A percentile compares a stretch with the other conserved stretches of the same genome.
Conservation (phyloP, 108 stramenopile species). For the Nannochloropsis gaditana region DNA sequence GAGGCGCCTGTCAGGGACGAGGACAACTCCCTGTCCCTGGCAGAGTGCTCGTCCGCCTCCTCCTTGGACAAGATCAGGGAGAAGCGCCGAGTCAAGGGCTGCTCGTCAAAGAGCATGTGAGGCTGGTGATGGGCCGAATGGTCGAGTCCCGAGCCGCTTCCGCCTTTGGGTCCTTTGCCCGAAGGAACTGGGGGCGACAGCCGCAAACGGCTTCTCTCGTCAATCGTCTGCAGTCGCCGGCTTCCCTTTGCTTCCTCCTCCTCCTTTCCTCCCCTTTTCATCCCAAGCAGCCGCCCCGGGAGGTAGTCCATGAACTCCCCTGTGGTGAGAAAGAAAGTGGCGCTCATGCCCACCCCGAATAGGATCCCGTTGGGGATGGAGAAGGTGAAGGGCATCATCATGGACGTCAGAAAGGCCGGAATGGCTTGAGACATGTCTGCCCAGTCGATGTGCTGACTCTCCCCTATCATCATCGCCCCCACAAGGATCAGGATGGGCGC, state of each 20-base stretch:
- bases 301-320: constrained; percentile 9
- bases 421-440: constrained; percentile 58
- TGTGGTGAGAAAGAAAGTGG: neutral
- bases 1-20: neutral
- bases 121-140: neutral
- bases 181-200: neutral
- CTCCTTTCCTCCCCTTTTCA: neutral
- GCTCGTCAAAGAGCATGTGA: neutral
- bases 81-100: neutral
- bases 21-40: constrained; percentile 12
- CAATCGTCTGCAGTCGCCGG: neutral
- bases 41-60: neutral
- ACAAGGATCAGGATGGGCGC: constrained; percentile 72
- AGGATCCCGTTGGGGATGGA: constrained; percentile 62
- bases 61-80: constrained; percentile 3
- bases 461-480: constrained; percentile 63
- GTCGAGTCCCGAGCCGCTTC: neutral
- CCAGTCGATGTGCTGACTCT: constrained; percentile 64
- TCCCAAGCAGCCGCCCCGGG: neutral
- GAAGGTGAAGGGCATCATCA: constrained; percentile 72
- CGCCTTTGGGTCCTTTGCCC: neutral
- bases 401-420: constrained; percentile 70
- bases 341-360: constrained; percentile 35
- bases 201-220: neutral
- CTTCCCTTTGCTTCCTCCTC: neutral